phyloP scores from a whole-genome alignment of 345 rosid genomes.

The Gossypium rotundifolium region DNA sequence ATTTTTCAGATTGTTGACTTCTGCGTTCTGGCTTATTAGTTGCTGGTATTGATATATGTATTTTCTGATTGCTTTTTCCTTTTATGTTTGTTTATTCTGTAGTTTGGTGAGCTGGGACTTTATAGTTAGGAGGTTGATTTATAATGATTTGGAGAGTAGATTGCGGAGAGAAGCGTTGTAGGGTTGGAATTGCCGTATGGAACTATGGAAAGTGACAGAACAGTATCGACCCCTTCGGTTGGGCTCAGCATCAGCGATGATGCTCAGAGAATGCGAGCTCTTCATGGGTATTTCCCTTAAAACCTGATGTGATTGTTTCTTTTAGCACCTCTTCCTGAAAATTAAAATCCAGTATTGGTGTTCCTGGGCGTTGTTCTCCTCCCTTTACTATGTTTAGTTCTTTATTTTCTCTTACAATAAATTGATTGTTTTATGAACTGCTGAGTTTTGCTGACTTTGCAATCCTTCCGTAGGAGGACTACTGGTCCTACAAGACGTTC shows the following conservation, averaged over 20 bases:
- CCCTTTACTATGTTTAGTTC: not conserved
- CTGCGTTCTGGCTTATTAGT: not conserved
- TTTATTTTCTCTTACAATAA: not conserved
- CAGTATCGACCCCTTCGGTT: conserved; percentile 48
- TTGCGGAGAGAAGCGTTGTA: conserved; percentile 35
- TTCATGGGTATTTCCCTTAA: conserved; percentile 59
- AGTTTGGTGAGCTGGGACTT: conserved; percentile 19
- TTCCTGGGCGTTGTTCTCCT: not conserved
- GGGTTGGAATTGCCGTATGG: conserved; percentile 51
- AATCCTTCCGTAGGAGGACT: conserved; percentile 57
- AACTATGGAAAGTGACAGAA: conserved; percentile 74
- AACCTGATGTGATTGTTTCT: not conserved
- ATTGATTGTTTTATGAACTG: not conserved
- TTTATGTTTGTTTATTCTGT: conserved; percentile 21
- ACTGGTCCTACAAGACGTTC: conserved; percentile 98
- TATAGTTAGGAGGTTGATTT: conserved; percentile 24
- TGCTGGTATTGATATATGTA: not conserved
- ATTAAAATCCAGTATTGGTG: not conserved
- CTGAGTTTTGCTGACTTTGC: conserved; percentile 9
- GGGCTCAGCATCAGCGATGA: conserved; percentile 38
- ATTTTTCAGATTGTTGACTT: conserved; percentile 1
- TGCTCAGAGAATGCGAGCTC: conserved; percentile 43
- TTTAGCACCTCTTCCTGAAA: not conserved
- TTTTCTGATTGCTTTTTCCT: not conserved
- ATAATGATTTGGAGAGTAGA: conserved; percentile 51